These are phyloP conservation scores for Chlorophyllum brunneum DNA, from an alignment of 768 basidiomycete species.

Conservation along the genomic window DNA sequence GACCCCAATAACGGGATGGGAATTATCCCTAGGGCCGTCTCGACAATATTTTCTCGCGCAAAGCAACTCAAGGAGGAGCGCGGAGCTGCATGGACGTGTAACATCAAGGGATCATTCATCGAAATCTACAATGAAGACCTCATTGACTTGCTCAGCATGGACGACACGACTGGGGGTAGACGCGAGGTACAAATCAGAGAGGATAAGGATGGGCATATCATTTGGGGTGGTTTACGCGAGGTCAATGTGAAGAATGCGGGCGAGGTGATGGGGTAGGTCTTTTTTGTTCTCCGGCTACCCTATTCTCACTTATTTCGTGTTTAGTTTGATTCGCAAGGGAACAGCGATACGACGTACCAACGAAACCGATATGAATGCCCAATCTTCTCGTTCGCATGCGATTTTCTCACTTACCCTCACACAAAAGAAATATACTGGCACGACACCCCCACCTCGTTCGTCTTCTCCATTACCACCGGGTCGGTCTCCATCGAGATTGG, in stretches of 20 bases:
- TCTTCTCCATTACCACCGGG: conserved; percentile 76
- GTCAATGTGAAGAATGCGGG: conserved; percentile 76
- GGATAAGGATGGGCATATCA: conserved; percentile 94
- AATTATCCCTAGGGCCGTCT: conserved; percentile 92
- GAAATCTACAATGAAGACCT: conserved; percentile 99
- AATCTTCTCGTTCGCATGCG: conserved; percentile 96
- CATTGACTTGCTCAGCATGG: conserved; percentile 84
- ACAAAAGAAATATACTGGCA: conserved; percentile 82
- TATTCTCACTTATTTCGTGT: conserved; percentile 12
- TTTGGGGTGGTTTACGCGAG: conserved; percentile 95
- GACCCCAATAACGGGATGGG: conserved; percentile 85
- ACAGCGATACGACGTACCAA: conserved; percentile 90
- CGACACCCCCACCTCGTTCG: conserved; percentile 65
- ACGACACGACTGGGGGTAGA: conserved; percentile 59
- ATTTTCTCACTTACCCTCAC: conserved; percentile 96
- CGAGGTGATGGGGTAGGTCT: conserved; percentile 90
- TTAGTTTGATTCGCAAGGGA: conserved; percentile 83
- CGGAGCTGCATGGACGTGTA: conserved; percentile 70
- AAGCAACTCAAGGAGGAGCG: conserved; percentile 76
- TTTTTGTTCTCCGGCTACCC: conserved; percentile 14
- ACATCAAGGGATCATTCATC: conserved; percentile 87
- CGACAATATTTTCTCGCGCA: conserved; percentile 78
- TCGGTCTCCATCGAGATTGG: conserved; percentile 74
- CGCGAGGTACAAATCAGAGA: conserved; percentile 95
- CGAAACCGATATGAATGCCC: conserved; percentile 98